Evolutionary conservation across 495 filamentous ascomycete genomes (phyloP), one percentile per base, ranked within the genome.

Genomic region (Diplogelasinospora grovesii): DNA sequence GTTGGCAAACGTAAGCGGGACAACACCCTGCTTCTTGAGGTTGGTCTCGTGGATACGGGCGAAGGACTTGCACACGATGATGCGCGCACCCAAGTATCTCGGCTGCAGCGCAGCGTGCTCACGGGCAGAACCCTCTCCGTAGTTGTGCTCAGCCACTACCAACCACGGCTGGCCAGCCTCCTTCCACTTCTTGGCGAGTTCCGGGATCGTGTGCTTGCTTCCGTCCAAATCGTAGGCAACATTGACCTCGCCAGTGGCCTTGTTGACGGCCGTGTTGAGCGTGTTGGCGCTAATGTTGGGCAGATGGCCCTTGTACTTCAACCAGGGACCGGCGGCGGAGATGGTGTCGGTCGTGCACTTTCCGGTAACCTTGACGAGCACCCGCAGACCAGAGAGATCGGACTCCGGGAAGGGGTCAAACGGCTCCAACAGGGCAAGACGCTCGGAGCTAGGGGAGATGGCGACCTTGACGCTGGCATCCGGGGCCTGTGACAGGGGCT

Each of bases 341-440:
- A 98, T 98, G 45, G 92, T 95, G 65, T 98, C 92, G 23, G 92
- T 98, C 24, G 92, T 95, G 77, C 92, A 97, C 64, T 98, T 93
- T 41, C 92, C 92, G 43, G 86, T 83, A 34, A 97, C 83, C 68
- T 95, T 96, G 72, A 92, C 87, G 10, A 98, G 81, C 13, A 98
- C 86, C 20, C 75, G 74, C 10, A 93, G 70, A 25, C 73, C 76
- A 16, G 73, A 69, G 14, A 96, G 75, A 20, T 97, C 90, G 13
- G 68, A 66, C 21, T 66, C 36, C 8, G 89, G 89, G 66, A 96
- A 98, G 10, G 86, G 73, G 11, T 79, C 74, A 59, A 98, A 98
- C 3, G 92, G 92, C 46, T 95, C 89, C 8, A 98, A 77, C 24
- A 89, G 70, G 14, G 92, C 92, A 35, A 98, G 81, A 32, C 92